Evolutionary conservation across 768 basidiomycete species (phyloP).

Genomic region (Gymnopilus junonius): DNA sequence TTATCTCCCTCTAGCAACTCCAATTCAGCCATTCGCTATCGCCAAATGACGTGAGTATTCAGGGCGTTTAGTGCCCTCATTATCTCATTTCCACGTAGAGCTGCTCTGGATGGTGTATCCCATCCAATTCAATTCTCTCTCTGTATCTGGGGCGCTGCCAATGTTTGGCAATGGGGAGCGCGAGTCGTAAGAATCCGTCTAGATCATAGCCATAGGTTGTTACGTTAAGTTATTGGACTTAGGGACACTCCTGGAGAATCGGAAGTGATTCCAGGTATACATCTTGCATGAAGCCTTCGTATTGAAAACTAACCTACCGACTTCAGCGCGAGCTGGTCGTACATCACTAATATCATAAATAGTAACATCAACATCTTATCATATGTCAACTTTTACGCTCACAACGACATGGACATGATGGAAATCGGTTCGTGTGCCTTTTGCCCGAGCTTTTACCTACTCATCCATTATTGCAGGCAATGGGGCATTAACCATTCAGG

Average conservation of each 20-base stretch:
- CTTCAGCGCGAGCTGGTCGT: slow-evolving; percentile 48
- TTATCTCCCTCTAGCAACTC: slow-evolving; percentile 42
- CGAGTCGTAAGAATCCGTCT: slow-evolving; percentile 31
- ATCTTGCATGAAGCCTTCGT: background rate
- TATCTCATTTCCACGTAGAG: slow-evolving; percentile 27
- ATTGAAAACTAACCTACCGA: background rate
- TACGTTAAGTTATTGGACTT: background rate
- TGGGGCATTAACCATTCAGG: slow-evolving; percentile 49
- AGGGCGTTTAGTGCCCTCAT: background rate
- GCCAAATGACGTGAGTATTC: slow-evolving; percentile 50
- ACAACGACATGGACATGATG: slow-evolving; percentile 66
- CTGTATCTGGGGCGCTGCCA: slow-evolving; percentile 58
- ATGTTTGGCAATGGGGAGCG: slow-evolving; percentile 61
- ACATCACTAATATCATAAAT: slow-evolving; percentile 46
- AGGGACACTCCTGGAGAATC: slow-evolving; percentile 5
- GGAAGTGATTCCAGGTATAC: background rate
- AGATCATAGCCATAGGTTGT: background rate
- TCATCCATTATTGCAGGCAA: slow-evolving; percentile 38
- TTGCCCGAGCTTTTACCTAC: background rate
- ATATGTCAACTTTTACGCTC: slow-evolving; percentile 47
- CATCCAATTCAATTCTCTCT: slow-evolving; percentile 51
- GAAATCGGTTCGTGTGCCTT: slow-evolving; percentile 36
- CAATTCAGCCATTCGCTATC: slow-evolving; percentile 56
- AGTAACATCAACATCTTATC: slow-evolving; percentile 45
- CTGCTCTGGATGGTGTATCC: slow-evolving; percentile 44